Conservation (phyloP, 768 basidiomycete species). For the Tephrocybe sp. region DNA sequence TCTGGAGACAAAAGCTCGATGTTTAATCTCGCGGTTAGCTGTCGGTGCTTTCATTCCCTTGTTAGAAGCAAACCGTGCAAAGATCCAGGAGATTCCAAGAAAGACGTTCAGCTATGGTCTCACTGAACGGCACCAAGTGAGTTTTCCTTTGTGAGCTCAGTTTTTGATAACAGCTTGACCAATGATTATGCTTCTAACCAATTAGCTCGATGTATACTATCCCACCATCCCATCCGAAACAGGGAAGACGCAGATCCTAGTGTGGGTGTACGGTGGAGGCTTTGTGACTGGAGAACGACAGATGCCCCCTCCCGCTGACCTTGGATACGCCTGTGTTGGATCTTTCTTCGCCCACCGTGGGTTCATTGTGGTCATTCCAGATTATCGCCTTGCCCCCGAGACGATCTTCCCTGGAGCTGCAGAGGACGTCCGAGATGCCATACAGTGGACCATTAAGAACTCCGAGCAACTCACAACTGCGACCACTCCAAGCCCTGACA, state of each 20-base stretch:
- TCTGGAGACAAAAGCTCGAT: background rate
- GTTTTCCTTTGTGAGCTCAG: slow-evolving; percentile 7
- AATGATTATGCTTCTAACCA: no score
- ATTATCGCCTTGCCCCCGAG: slow-evolving; percentile 64
- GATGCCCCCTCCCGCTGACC: slow-evolving; percentile 43
- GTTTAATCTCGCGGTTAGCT: background rate
- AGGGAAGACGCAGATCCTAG: slow-evolving; percentile 47
- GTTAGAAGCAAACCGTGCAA: slow-evolving; percentile 43
- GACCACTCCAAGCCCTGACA: slow-evolving; percentile 36
- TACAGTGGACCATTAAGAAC: slow-evolving; percentile 51
- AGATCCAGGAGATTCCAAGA: slow-evolving; percentile 47
- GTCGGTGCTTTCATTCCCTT: slow-evolving; percentile 30
- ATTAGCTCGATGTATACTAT: slow-evolving; percentile 71
- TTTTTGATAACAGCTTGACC: no score
- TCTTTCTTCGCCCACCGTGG: slow-evolving; percentile 62
- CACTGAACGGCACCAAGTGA: slow-evolving; percentile 50
- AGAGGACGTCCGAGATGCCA: slow-evolving; percentile 60
- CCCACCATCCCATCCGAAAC: slow-evolving; percentile 31
- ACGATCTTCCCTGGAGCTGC: slow-evolving; percentile 53
- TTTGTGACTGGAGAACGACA: slow-evolving; percentile 53
- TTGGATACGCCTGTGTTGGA: slow-evolving; percentile 55
- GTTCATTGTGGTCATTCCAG: slow-evolving; percentile 61
- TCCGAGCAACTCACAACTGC: slow-evolving; percentile 26
- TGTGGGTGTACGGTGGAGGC: slow-evolving; percentile 71
- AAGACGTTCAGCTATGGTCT: slow-evolving; percentile 59